Percentiles rank a stretch among this genome's conserved stretches.
phyloP scores from a whole-genome alignment of 306 rosid genomes.

The Pachyrhizus erosus region DNA sequence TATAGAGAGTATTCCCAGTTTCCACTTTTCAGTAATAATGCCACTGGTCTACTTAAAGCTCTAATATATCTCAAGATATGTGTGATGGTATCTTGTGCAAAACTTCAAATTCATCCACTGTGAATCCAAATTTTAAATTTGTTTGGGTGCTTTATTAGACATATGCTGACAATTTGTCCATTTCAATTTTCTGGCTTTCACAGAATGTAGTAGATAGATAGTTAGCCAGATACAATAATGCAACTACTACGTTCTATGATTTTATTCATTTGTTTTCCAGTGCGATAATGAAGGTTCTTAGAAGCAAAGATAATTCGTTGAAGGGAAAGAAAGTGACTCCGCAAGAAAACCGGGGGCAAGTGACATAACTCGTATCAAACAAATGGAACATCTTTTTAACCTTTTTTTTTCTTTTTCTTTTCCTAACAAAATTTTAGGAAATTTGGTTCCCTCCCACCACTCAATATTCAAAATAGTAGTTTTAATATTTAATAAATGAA shows the following conservation, averaged over 20 bases:
- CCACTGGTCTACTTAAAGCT: conserved; percentile 25
- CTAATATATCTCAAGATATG: conserved; percentile 1
- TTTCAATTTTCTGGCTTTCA: neutral
- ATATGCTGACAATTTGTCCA: conserved; percentile 30
- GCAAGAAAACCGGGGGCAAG: neutral
- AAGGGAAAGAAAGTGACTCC: conserved; percentile 12
- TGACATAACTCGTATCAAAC: neutral
- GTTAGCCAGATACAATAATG: conserved; percentile 24
- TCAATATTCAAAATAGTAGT: neutral
- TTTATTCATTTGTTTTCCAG: conserved; percentile 8
- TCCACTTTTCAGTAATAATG: conserved; percentile 34
- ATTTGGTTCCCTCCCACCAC: neutral
- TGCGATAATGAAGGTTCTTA: neutral
- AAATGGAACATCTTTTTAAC: conserved; percentile 19
- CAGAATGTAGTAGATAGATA: neutral
- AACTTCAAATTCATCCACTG: conserved; percentile 19
- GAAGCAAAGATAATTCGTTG: neutral
- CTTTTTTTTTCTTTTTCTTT: neutral
- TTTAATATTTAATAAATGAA: neutral
- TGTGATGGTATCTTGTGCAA: conserved; percentile 15
- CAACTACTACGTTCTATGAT: conserved; percentile 5
- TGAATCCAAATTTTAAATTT: conserved; percentile 28
- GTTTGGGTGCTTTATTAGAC: neutral
- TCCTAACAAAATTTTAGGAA: neutral
- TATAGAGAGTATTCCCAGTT: conserved; percentile 21